Evolutionary conservation across 805 yeast species (phyloP).

Genomic region (Ogataea wickerhamii): DNA sequence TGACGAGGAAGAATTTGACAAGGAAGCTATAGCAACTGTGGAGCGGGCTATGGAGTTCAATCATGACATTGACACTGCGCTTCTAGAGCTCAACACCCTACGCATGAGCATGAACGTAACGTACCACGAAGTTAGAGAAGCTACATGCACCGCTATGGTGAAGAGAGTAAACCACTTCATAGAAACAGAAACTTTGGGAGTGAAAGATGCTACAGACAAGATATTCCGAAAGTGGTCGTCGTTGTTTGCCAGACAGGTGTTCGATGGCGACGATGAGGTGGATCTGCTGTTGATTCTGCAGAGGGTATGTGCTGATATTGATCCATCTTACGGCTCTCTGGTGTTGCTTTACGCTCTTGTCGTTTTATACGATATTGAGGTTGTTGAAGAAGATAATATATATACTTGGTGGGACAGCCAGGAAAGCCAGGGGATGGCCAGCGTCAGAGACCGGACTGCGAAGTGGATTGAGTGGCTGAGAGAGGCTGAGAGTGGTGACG

Average conservation of each 20-base stretch:
- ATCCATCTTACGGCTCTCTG: conserved; percentile 46
- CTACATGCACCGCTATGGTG: conserved; percentile 72
- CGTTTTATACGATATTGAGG: conserved; percentile 74
- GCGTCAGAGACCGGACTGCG: conserved; percentile 53
- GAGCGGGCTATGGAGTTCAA: conserved; percentile 88
- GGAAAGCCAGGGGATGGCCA: conserved; percentile 35
- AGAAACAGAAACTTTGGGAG: conserved; percentile 69
- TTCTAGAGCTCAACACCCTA: conserved; percentile 86
- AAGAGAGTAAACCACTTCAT: conserved; percentile 69
- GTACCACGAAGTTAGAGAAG: conserved; percentile 85
- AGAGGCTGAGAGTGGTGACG: conserved; percentile 51
- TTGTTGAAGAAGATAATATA: conserved; percentile 77
- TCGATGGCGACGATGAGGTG: conserved; percentile 71
- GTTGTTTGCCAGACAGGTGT: conserved; percentile 81
- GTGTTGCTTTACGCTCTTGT: conserved; percentile 50
- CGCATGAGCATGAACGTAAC: conserved; percentile 97
- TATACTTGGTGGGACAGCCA: conserved; percentile 75
- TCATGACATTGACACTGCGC: conserved; percentile 90
- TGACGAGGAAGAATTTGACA: conserved; percentile 64
- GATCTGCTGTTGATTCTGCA: conserved; percentile 61
- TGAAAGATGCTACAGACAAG: conserved; percentile 71
- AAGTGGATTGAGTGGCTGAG: conserved; percentile 86
- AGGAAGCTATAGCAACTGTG: conserved; percentile 92
- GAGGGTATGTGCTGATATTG: conserved; percentile 38
- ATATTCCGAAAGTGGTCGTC: conserved; percentile 79